Evolutionary conservation across 2,329 filamentous ascomycete genomes (phyloP).

Genomic region (Clonostachys byssicola): DNA sequence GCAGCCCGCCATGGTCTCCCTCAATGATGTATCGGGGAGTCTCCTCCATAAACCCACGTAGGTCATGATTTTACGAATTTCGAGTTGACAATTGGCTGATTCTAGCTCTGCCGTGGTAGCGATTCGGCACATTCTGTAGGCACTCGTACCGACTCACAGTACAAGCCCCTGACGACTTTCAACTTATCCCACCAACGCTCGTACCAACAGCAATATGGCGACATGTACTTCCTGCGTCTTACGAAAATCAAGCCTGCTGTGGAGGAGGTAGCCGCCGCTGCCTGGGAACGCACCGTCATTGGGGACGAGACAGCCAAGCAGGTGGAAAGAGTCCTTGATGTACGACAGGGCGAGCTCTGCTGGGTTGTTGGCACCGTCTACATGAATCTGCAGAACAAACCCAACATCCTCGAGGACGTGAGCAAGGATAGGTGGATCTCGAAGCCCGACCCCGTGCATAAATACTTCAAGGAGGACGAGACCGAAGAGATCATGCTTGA

Average conservation of each 20-base stretch:
- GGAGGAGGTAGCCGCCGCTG: constrained; percentile 66
- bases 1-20: constrained; percentile 21
- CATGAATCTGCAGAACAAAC: constrained; percentile 95
- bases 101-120: constrained; percentile 8
- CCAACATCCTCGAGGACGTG: constrained; percentile 92
- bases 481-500: constrained; percentile 79
- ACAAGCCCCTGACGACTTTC: constrained; percentile 75
- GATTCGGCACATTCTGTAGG: constrained; percentile 30
- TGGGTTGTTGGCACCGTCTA: constrained; percentile 95
- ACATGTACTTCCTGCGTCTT: constrained; percentile 94
- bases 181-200: constrained; percentile 65
- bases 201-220: constrained; percentile 93
- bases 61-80: constrained; percentile 4
- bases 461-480: constrained; percentile 64
- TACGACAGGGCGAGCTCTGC: constrained; percentile 90
- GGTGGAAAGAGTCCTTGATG: constrained; percentile 88
- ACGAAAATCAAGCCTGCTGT: constrained; percentile 82
- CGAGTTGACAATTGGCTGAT: neutral
- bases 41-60: constrained; percentile 26
- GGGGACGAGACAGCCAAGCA: constrained; percentile 69
- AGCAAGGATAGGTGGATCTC: constrained; percentile 92
- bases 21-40: constrained; percentile 23
- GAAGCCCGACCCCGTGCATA: constrained; percentile 70
- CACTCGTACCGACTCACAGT: constrained; percentile 52
- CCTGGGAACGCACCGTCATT: constrained; percentile 77